Base-by-base conservation (phyloP, 2,329 filamentous ascomycete species). In the Boeremia lycopersici region DNA sequence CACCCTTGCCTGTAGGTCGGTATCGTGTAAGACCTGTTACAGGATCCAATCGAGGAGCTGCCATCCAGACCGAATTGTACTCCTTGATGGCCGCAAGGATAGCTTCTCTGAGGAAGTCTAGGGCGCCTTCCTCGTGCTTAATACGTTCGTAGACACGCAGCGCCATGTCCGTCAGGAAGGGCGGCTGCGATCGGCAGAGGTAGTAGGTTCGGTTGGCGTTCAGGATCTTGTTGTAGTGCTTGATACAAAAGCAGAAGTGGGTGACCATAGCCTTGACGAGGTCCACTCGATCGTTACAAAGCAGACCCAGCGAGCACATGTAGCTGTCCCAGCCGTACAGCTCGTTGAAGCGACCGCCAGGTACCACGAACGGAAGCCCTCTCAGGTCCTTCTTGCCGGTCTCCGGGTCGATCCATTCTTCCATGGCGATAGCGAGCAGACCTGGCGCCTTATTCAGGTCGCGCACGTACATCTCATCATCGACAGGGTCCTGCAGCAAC, bases 321-420 rank as follows among this genome's bases (percentile, higher is more conserved):
- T 98, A 99, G 74, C 92, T 97, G 77, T 99, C 95, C 95, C 95
- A 99, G 41, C 93, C 93, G 73, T 99, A 99, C 19, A 99, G 78
- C 75, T 99, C 95, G 76, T 99, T 99, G 86, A 99, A 99, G 28
- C 95, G 86, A 23, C 95, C 95, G 56, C 95, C 95, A 0, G 95
- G 95, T 3, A 99, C 95, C n/a, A 98, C 92, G 67, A 98, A 99
- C 0, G 95, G 93, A 54, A 96, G 82, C 3, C 95, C 95, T 31
- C 83, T 82, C 35, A 96, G 79, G 3, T 89, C 89, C 58, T 84
- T 86, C 71, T 89, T 82, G 34, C 88, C 88, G 3, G 89, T 89
- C 23, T 79, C 78, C 4, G 85, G 84, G 66, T 96, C 79, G 36
- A 76, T 70, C 44, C 84, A 81, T 71, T 93, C 86, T 66, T 95